These are phyloP conservation scores for Microbotryum intermedium DNA, from an alignment of 1,284 basidiomycete genomes.

Conservation along the genomic window DNA sequence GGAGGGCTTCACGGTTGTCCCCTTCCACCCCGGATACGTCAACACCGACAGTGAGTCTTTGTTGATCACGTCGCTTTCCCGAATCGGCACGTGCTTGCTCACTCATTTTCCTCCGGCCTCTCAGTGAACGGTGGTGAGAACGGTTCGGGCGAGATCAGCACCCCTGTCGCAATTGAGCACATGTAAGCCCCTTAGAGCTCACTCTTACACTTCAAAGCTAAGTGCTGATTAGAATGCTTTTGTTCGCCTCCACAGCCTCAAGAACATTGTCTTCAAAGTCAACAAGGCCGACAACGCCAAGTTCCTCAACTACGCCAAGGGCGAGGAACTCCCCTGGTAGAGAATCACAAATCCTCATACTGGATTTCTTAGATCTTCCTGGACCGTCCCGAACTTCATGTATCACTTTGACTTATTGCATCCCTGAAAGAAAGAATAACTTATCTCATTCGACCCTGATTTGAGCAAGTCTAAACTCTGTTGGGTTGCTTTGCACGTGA, in stretches of 20 bases:
- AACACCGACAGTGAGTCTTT: too few species aligned
- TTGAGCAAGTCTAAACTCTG: too few species aligned
- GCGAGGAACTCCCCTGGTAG: constrained; percentile 9
- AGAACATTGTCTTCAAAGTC: constrained; percentile 14
- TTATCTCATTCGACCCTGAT: too few species aligned
- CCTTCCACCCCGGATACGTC: constrained; percentile 16
- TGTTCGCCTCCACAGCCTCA: constrained; percentile 1
- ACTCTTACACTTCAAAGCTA: too few species aligned
- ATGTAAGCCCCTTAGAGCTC: not conserved
- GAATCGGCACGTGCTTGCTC: not conserved
- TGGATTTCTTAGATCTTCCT: too few species aligned
- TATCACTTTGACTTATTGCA: too few species aligned
- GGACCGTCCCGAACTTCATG: too few species aligned
- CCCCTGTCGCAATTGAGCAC: not conserved
- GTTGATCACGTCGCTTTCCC: not conserved
- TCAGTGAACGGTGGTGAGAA: constrained; percentile 10
- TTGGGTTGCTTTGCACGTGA: too few species aligned
- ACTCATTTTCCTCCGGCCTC: too few species aligned
- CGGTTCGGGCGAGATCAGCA: constrained; percentile 9
- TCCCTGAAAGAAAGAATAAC: too few species aligned
- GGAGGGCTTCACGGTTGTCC: constrained; percentile 7
- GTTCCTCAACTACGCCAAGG: constrained; percentile 13
- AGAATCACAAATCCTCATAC: too few species aligned
- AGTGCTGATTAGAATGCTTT: not conserved
- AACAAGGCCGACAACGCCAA: constrained; percentile 12